These are phyloP conservation scores for Phaffia rhodozyma DNA, from an alignment of 1,284 basidiomycete species.

Conservation along the genomic window DNA sequence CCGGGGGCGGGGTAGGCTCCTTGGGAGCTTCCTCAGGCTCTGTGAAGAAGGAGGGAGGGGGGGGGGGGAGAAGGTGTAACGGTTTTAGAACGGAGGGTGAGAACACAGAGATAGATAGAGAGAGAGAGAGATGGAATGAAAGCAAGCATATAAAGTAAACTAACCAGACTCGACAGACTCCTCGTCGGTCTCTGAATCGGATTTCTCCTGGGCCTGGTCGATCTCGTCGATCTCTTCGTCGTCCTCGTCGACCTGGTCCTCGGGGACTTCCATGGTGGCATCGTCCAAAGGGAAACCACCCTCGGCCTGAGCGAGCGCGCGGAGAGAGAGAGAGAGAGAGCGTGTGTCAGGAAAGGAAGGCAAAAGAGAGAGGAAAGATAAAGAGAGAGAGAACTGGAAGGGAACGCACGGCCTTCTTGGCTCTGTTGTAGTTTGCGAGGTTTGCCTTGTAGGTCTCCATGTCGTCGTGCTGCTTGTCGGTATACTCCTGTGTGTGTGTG, in stretches of 20 bases:
- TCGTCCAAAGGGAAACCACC: conserved; percentile 9
- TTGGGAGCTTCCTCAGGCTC: too few relatives aligned
- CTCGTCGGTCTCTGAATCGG: conserved; percentile 16
- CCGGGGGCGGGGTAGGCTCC: conserved; percentile 13
- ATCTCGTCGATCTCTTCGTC: conserved; percentile 4
- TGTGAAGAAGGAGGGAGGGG: not conserved
- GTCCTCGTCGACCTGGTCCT: conserved; percentile 14
- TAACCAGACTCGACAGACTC: conserved; percentile 19
- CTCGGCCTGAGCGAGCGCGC: too few relatives aligned
- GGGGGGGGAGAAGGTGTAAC: not conserved
- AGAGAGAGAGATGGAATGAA: not conserved
- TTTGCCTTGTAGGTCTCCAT: too few relatives aligned
- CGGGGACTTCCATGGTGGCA: not conserved
- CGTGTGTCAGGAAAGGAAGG: too few relatives aligned
- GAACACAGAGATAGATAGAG: not conserved
- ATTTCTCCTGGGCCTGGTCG: not conserved
- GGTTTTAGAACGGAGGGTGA: not conserved
- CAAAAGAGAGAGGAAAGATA: too few relatives aligned
- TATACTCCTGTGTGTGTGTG: too few relatives aligned
- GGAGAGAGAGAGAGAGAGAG: too few relatives aligned
- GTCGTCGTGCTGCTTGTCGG: too few relatives aligned
- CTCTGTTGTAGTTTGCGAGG: too few relatives aligned
- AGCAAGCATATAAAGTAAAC: not conserved
- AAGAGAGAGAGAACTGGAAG: conserved; percentile 1
- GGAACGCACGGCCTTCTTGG: not conserved